Conservation (phyloP, 306 rosid species). For the Betula pendula region DNA sequence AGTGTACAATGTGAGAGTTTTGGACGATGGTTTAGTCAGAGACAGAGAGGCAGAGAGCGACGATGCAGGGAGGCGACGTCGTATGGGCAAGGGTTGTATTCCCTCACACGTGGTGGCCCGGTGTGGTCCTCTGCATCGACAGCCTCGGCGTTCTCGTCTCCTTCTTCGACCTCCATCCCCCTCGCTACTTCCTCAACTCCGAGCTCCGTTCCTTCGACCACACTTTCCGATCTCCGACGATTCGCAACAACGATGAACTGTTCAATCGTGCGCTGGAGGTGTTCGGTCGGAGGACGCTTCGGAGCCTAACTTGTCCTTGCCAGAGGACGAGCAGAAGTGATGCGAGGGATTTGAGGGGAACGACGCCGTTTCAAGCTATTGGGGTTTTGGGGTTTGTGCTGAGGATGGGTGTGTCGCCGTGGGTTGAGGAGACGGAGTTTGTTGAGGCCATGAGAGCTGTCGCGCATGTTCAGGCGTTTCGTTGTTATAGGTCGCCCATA, state of each 20-base stretch:
- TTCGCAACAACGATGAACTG: background rate
- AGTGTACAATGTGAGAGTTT: too few species aligned
- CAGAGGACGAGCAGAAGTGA: background rate
- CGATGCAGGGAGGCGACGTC: slow-evolving; percentile 30
- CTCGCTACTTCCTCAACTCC: slow-evolving; percentile 15
- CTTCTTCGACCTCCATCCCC: slow-evolving; percentile 21
- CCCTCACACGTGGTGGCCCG: slow-evolving; percentile 32
- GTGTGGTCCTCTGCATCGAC: slow-evolving; percentile 26
- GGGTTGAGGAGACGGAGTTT: slow-evolving; percentile 28
- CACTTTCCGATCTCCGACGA: slow-evolving; percentile 6
- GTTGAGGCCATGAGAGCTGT: slow-evolving; percentile 25
- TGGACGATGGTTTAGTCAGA: too few species aligned
- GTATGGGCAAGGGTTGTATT: slow-evolving; percentile 31
- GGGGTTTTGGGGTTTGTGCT: slow-evolving; percentile 34
- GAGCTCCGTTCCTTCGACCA: slow-evolving; percentile 32
- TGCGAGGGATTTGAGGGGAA: background rate
- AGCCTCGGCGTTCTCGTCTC: slow-evolving; percentile 30
- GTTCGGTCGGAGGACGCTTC: slow-evolving; percentile 23
- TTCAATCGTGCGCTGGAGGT: slow-evolving; percentile 33
- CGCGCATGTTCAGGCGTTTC: slow-evolving; percentile 43
- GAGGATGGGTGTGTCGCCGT: slow-evolving; percentile 33
- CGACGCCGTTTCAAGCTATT: slow-evolving; percentile 4
- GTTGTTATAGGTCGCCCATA: slow-evolving; percentile 10
- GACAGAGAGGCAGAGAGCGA: background rate
- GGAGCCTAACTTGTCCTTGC: slow-evolving; percentile 28